Evolutionary conservation across 2,329 filamentous ascomycete genomes (phyloP), one percentile per base, ranked within the genome.

Genomic region (Fusarium ramigenum): DNA sequence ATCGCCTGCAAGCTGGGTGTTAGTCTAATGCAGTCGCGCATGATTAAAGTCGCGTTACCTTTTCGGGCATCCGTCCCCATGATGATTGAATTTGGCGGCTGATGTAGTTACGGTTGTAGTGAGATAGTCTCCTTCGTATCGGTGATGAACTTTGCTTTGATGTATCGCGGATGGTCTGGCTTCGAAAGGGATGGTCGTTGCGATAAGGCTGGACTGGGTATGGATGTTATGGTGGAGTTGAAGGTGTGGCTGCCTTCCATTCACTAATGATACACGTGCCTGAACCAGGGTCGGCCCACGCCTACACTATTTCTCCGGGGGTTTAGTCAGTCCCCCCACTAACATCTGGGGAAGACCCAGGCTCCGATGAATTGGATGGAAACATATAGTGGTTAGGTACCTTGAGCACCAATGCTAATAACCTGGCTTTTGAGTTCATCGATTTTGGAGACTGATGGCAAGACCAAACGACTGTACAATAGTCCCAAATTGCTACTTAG

Each of bases 1-100:
- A 49, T 89, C 88, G 68, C 87, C 87, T 82, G 78, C 34, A 61
- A 50, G 42, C 52, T 62, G 47, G 44, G 37, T 44, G 75, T 64
- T 72, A 79, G 76, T 66, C 49, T 46, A n/a, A 42, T 49, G 62
- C 54, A 56, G 58, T 60, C 60, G 57, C 60, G 62, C 67, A 58
- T 42, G 21, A 32, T 43, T 42, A 46, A 30, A 59, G 66, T 66
- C 71, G 72, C 60, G 69, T 76, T 77, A 80, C 79, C 79, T 78
- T 80, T 81, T 53, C 79, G 78, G 65, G 77, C 44, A 52, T 74
- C 73, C 63, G 75, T 70, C 52, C 70, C 76, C 76, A 78, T 76
- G 61, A 56, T 62, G 63, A 46, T 50, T 32, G 36, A 50, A 30
- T 21, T 37, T 39, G 9, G 40, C 25, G 32, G 25, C 37, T 42